A percentile compares a stretch with the other conserved stretches of the same genome.
phyloP scores from a whole-genome alignment of 2,329 filamentous ascomycete species.

The Thelonectria rubi region DNA sequence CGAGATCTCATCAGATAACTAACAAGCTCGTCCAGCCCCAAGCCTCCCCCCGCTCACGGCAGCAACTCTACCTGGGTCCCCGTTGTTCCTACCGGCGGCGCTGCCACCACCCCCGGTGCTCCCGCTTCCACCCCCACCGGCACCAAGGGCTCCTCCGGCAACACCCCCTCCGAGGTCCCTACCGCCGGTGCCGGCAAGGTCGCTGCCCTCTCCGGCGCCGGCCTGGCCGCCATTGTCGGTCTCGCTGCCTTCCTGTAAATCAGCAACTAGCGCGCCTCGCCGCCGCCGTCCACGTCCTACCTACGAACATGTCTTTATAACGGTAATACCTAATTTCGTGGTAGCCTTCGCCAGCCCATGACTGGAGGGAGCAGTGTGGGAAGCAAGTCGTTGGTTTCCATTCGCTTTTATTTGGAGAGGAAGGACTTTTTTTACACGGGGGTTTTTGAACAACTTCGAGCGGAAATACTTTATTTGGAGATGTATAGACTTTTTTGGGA shows the following conservation, averaged over 20 bases:
- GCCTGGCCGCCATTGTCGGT: constrained; percentile 68
- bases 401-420: constrained; percentile 26
- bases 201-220: constrained; percentile 65
- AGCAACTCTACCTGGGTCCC: constrained; percentile 25
- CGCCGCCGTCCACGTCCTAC: constrained; percentile 49
- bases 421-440: constrained; percentile 33
- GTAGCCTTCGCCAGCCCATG: constrained; percentile 50
- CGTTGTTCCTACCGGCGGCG: constrained; percentile 29
- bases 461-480: constrained; percentile 34
- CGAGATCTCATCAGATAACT: neutral
- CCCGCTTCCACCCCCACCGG: constrained; percentile 43
- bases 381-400: constrained; percentile 43
- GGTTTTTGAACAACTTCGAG: constrained; percentile 8
- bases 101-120: constrained; percentile 22
- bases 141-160: constrained; percentile 38
- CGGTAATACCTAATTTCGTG: constrained; percentile 53
- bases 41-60: constrained; percentile 12
- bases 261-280: constrained; percentile 47
- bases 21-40: constrained; percentile 12
- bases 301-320: constrained; percentile 52
- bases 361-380: constrained; percentile 48
- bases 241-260: constrained; percentile 69
- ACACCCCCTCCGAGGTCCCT: constrained; percentile 51
- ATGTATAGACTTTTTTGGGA: constrained; percentile 49
- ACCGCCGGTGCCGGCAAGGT: constrained; percentile 66